A percentile compares a stretch with the other conserved stretches of the same genome.
Evolutionary conservation across 352 stramenopile species (phyloP).

Genomic region (Aphanomyces stellatus): DNA sequence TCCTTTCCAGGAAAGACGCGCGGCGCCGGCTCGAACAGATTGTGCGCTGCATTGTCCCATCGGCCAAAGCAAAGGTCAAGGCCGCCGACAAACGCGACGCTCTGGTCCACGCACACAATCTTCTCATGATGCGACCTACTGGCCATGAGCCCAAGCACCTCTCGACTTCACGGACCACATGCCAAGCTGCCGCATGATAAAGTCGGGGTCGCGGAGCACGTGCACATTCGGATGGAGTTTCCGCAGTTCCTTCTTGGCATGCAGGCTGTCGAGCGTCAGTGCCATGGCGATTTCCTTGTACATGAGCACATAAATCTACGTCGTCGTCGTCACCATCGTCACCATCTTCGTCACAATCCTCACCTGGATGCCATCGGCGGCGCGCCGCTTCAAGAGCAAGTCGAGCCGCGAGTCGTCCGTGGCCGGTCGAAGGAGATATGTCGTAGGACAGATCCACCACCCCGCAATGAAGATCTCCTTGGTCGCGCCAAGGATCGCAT

Average conservation of each 20-base stretch:
- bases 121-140: conserved; percentile 87
- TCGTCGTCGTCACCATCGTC: background rate
- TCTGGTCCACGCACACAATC: conserved; percentile 85
- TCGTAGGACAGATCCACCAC: conserved; percentile 84
- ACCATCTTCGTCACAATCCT: background rate
- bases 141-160: background rate
- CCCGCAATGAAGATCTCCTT: conserved; percentile 88
- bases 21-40: conserved; percentile 52
- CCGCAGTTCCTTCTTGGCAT: conserved; percentile 59
- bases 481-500: conserved; percentile 44
- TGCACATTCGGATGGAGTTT: conserved; percentile 62
- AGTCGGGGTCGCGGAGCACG: conserved; percentile 84
- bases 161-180: conserved; percentile 32
- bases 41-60: conserved; percentile 65
- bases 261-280: conserved; percentile 78
- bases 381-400: conserved; percentile 53
- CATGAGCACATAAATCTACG: conserved; percentile 84
- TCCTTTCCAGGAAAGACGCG: conserved; percentile 73
- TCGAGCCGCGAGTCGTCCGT: conserved; percentile 55
- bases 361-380: conserved; percentile 64
- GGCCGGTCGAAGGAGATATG: conserved; percentile 67
- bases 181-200: conserved; percentile 79
- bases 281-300: conserved; percentile 85
- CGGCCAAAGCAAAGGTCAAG: conserved; percentile 86
- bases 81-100: conserved; percentile 82